A percentile compares a stretch with the other conserved stretches of the same genome.
These are phyloP conservation scores for Barnettozyma sp. DNA, from an alignment of 805 yeast genomes.

Conservation along the genomic window DNA sequence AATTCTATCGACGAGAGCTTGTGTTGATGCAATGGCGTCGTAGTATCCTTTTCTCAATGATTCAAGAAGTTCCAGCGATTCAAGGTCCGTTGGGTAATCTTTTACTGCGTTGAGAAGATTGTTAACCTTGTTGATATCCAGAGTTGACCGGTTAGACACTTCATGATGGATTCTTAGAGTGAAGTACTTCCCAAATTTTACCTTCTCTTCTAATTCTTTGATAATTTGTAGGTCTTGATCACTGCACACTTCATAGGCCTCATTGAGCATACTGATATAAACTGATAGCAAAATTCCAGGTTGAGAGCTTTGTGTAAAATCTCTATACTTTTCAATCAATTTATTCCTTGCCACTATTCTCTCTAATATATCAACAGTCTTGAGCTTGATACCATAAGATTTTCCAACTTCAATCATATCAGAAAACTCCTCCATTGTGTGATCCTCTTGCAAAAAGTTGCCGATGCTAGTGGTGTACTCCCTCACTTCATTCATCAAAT, in stretches of 20 bases:
- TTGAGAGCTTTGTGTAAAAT: conserved; percentile 10
- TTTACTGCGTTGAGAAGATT: conserved; percentile 11
- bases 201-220: conserved; percentile 7
- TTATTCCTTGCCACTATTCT: conserved; percentile 30
- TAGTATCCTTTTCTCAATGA: conserved; percentile 12
- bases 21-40: conserved; percentile 11
- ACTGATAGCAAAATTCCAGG: conserved; percentile 10
- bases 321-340: conserved; percentile 32
- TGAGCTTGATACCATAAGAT: conserved; percentile 50
- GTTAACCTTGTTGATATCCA: conserved; percentile 8
- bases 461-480: conserved; percentile 44
- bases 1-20: neutral
- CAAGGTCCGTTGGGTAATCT: conserved; percentile 21
- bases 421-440: conserved; percentile 37
- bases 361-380: conserved; percentile 37
- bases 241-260: conserved; percentile 24
- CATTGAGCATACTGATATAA: conserved; percentile 21
- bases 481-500: conserved; percentile 44
- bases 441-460: conserved; percentile 29
- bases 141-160: conserved; percentile 1
- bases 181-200: conserved; percentile 15
- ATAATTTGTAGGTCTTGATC: conserved; percentile 16
- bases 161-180: conserved; percentile 9
- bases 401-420: conserved; percentile 52
- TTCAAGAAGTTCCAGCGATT: conserved; percentile 12